phyloP scores from a whole-genome alignment of 768 basidiomycete species.

The Albatrellus ellisii region DNA sequence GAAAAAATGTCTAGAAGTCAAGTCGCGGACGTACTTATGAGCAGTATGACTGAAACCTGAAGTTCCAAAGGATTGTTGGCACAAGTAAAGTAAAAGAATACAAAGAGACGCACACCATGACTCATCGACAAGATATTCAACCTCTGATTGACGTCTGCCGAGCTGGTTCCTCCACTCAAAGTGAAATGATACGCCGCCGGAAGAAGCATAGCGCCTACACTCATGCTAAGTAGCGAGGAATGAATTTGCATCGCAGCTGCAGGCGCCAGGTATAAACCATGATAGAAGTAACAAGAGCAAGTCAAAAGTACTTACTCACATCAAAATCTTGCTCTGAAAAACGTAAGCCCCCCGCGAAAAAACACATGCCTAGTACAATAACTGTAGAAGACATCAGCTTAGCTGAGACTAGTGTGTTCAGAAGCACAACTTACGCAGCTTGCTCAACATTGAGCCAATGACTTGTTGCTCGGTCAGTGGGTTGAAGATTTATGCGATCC shows the following conservation, averaged over 20 bases:
- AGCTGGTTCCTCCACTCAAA: slow-evolving; percentile 21
- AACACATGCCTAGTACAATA: slow-evolving; percentile 75
- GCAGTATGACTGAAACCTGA: slow-evolving; percentile 62
- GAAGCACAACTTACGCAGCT: slow-evolving; percentile 34
- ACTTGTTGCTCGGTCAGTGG: slow-evolving; percentile 30
- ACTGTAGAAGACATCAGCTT: slow-evolving; percentile 28
- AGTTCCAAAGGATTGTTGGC: not conserved
- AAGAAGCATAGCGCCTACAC: slow-evolving; percentile 66
- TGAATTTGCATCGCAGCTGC: slow-evolving; percentile 65
- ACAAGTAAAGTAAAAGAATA: not conserved
- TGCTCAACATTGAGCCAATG: slow-evolving; percentile 73
- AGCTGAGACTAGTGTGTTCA: slow-evolving; percentile 3
- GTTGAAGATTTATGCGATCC: no score
- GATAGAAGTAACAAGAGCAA: not conserved
- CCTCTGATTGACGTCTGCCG: slow-evolving; percentile 22
- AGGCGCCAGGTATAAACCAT: not conserved
- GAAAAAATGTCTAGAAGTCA: not conserved
- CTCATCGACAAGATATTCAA: slow-evolving; percentile 55
- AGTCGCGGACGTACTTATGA: slow-evolving; percentile 42
- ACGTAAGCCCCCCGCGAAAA: slow-evolving; percentile 67
- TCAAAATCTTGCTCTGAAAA: slow-evolving; percentile 76
- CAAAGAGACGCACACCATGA: slow-evolving; percentile 44
- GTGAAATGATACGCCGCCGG: slow-evolving; percentile 69
- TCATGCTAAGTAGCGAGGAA: slow-evolving; percentile 60
- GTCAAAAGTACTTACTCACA: slow-evolving; percentile 31